Base-by-base conservation (phyloP, 192 early-diverging fungal genomes). In the Backusella liffmaniae region DNA sequence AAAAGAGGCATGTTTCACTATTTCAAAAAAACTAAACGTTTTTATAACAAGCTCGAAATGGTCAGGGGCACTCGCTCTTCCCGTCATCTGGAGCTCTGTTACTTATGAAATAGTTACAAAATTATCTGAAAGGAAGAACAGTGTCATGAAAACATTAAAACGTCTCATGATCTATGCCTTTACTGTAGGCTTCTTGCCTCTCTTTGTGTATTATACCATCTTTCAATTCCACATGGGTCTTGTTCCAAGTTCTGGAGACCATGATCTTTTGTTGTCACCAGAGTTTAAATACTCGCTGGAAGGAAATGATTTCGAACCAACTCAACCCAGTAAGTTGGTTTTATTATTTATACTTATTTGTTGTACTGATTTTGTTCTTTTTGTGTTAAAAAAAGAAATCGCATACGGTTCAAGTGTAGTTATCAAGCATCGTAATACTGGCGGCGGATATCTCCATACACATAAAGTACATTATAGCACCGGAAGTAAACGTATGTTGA, bases 181-280 rank as follows among this genome's bases (percentile, higher is more conserved):
- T 34, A 94, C 92, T 72, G 82, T 98, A 68, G 94, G 97, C 59
- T 86, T 87, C 37, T 74, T 98, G 26, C 97, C 97, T 2, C 18
- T 95, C 3, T 66, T 82, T 8, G 78, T 96, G 0, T 98, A 98
- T 75, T 84, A 96, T 78, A 83, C 92, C 7, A 92, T 93, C 80
- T 99, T 98, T 83, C 89, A 91, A 73, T 84, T 96, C 62, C 96
- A 99, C 82, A 97, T 99, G 86, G 79, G 82, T 37, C 82, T 95
- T 16, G 83, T 98, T 67, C 82, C 82, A 53, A 88, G 89, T 74
- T 84, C 86, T 66, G 97, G 97, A 18, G 93, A 94, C 35, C 96
- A 96, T 53, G 95, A 98, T 83, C 93, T 91, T 2, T 95, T 99
- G 75, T 92, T 98, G 90, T 93, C 91, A 76, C 89, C 94, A 65